phyloP scores from a whole-genome alignment of 1,284 basidiomycete species.

The Trametes versicolor region DNA sequence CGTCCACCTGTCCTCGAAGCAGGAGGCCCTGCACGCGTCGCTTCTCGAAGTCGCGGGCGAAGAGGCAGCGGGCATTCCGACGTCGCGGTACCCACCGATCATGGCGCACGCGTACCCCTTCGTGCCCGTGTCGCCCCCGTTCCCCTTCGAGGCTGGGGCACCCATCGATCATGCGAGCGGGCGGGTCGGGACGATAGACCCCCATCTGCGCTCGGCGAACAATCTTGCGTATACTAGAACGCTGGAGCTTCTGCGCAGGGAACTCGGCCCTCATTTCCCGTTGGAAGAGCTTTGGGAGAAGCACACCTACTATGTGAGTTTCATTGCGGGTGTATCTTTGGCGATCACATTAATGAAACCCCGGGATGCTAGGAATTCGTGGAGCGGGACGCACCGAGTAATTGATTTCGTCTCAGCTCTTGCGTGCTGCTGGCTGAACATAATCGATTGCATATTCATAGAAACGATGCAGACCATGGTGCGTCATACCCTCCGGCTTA shows the following conservation, averaged over 20 bases:
- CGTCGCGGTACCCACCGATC: conserved; percentile 44
- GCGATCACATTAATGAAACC: not conserved
- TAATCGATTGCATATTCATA: conserved; percentile 28
- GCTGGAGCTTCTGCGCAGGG: conserved; percentile 48
- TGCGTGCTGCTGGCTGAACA: not conserved
- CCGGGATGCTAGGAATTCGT: conserved; percentile 50
- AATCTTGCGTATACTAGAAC: conserved; percentile 54
- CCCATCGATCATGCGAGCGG: conserved; percentile 44
- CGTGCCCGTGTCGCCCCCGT: conserved; percentile 49
- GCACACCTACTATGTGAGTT: conserved; percentile 53
- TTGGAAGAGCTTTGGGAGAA: conserved; percentile 56
- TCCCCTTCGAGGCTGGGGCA: conserved; percentile 49
- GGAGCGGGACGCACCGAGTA: conserved; percentile 52
- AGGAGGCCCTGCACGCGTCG: conserved; percentile 50
- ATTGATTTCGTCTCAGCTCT: conserved; percentile 17
- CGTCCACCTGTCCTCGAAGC: conserved; percentile 52
- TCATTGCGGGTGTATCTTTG: not conserved
- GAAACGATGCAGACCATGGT: conserved; percentile 60
- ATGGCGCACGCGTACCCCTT: conserved; percentile 50
- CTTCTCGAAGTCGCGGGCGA: conserved; percentile 44
- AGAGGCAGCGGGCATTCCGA: conserved; percentile 39
- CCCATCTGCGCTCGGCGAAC: conserved; percentile 52
- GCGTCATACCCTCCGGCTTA: not conserved
- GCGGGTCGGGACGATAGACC: conserved; percentile 41
- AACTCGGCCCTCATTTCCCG: conserved; percentile 54